Evolutionary conservation across 768 basidiomycete genomes (phyloP).

Genomic region (Suillus tomentosus): DNA sequence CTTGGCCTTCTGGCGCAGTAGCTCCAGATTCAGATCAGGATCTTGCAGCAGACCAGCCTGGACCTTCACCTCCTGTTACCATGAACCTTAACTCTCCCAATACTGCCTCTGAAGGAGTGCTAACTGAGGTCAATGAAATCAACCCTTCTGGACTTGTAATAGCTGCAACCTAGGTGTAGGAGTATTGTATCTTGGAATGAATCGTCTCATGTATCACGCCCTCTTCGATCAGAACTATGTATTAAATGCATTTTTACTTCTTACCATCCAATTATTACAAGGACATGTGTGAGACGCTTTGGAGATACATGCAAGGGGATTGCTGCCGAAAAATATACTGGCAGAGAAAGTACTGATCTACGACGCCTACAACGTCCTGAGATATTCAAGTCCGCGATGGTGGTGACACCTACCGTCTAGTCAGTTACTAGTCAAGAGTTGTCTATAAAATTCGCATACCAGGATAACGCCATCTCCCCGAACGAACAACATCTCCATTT

Average conservation of each 20-base stretch:
- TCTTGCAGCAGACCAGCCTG: conserved; percentile 4
- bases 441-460: conserved; percentile 46
- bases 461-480: conserved; percentile 96
- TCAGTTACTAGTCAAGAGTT: conserved; percentile 12
- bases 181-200: conserved; percentile 3
- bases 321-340: conserved; percentile 37
- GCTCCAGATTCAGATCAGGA: conserved; percentile 68
- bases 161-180: conserved; percentile 7
- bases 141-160: conserved; percentile 10
- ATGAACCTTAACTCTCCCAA: conserved; percentile 4
- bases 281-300: neutral
- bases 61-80: conserved; percentile 4
- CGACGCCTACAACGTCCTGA: conserved; percentile 3
- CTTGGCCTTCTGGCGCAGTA: conserved; percentile 67
- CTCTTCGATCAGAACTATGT: conserved; percentile 5
- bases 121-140: neutral
- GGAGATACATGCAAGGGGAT: conserved; percentile 11
- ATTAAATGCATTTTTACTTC: conserved; percentile 5
- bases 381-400: conserved; percentile 64
- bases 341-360: conserved; percentile 21
- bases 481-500: conserved; percentile 98
- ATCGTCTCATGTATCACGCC: conserved; percentile 1
- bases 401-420: conserved; percentile 65
- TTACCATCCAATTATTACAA: conserved; percentile 14
- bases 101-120: conserved; percentile 1